phyloP scores from a whole-genome alignment of 2,329 filamentous ascomycete species.

The Aureobasidium lini region DNA sequence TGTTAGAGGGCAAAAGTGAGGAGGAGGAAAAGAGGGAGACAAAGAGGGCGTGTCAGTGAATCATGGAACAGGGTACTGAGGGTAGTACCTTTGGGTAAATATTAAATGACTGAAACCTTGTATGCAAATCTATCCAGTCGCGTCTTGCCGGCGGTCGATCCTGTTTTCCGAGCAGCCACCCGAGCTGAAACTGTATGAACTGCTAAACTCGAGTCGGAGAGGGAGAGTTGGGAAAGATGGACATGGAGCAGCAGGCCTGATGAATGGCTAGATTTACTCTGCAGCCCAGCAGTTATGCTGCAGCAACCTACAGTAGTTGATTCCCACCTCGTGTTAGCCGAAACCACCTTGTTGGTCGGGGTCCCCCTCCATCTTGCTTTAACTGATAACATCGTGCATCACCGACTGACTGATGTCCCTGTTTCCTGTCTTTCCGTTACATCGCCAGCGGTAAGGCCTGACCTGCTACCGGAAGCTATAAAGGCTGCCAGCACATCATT shows the following conservation, averaged over 20 bases:
- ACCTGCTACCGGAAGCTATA: not conserved
- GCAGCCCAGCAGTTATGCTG: not conserved
- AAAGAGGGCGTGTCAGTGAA: not conserved
- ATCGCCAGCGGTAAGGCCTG: not conserved
- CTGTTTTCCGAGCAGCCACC: conserved; percentile 11
- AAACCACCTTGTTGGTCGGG: not conserved
- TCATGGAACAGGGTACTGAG: not conserved
- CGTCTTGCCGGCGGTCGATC: conserved; percentile 1
- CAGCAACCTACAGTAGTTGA: not conserved
- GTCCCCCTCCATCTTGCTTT: not conserved
- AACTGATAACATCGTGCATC: conserved; percentile 1
- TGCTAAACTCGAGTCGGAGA: not conserved
- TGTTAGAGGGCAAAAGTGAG: not conserved
- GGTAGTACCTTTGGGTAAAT: not conserved
- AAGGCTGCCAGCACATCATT: conserved; percentile 9
- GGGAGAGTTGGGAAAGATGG: not conserved
- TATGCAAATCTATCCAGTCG: not conserved
- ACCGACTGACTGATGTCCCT: not conserved
- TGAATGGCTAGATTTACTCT: not conserved
- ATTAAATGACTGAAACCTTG: conserved; percentile 1
- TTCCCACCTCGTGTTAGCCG: not conserved
- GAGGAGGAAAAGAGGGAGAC: not conserved
- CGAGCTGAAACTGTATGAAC: conserved; percentile 1
- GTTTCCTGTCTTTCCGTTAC: not conserved
- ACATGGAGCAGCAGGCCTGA: not conserved